Conservation (phyloP, 345 rosid genomes). For the rapeseed (Brassica napus) region DNA sequence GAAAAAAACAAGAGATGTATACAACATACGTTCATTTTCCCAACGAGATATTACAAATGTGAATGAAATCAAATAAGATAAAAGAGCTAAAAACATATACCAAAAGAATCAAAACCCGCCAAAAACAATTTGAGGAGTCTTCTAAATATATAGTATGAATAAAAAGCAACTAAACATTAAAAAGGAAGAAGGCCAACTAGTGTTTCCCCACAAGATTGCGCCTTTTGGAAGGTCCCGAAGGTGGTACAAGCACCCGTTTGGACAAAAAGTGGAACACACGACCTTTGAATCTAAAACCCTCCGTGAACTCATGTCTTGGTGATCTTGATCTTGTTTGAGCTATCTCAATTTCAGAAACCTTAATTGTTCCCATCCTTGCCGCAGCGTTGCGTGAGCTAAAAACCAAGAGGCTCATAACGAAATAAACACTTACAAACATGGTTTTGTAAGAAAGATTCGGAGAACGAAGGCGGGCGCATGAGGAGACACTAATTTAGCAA, state of each 20-base stretch:
- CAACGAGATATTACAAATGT: conserved; percentile 21
- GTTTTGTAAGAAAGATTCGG: conserved; percentile 22
- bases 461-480: neutral
- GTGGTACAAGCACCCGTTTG: conserved; percentile 65
- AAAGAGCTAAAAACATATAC: neutral
- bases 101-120: neutral
- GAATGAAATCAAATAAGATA: conserved; percentile 13
- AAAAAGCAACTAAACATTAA: neutral
- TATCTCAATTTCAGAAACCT: conserved; percentile 9
- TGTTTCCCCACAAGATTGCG: conserved; percentile 52
- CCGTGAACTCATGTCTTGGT: conserved; percentile 24
- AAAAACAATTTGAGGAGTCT: conserved; percentile 15
- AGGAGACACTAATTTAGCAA: neutral
- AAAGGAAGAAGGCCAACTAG: neutral
- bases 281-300: conserved; percentile 47
- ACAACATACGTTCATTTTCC: conserved; percentile 1
- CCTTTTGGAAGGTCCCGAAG: conserved; percentile 80
- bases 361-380: conserved; percentile 41
- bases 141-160: conserved; percentile 5
- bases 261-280: conserved; percentile 64
- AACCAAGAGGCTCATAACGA: conserved; percentile 40
- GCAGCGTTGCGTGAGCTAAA: conserved; percentile 42
- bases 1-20: neutral
- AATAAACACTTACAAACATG: conserved; percentile 14
- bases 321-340: conserved; percentile 31